Conservation (phyloP, 352 stramenopile species). For the Halophytophthora polymorphica region DNA sequence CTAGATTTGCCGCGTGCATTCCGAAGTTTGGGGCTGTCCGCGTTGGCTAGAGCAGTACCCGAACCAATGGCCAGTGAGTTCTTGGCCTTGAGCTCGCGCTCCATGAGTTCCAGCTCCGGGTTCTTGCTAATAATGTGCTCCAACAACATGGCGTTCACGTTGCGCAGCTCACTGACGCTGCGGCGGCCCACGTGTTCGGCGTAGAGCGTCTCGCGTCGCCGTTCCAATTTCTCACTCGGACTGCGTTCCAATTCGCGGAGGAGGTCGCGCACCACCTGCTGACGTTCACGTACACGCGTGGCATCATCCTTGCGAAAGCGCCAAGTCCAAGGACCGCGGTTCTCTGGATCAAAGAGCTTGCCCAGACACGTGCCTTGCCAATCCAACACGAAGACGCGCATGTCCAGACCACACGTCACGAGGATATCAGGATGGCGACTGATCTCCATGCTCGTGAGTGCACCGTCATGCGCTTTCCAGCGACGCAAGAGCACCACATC, state of each 20-base stretch:
- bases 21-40: conserved; percentile 6
- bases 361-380: conserved; percentile 59
- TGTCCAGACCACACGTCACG: conserved; percentile 60
- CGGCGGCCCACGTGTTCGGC: conserved; percentile 48
- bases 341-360: conserved; percentile 65
- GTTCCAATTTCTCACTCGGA: conserved; percentile 33
- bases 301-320: conserved; percentile 54
- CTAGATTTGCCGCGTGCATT: conserved; percentile 8
- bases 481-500: conserved; percentile 36
- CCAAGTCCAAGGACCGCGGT: conserved; percentile 42
- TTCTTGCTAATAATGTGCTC: conserved; percentile 72
- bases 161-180: conserved; percentile 39
- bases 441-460: conserved; percentile 54
- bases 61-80: conserved; percentile 1
- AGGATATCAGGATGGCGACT: conserved; percentile 59
- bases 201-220: conserved; percentile 41
- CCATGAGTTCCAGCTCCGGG: conserved; percentile 42
- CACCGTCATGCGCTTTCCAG: conserved; percentile 52
- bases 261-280: conserved; percentile 33
- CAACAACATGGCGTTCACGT: conserved; percentile 50
- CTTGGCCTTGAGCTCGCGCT: conserved; percentile 20
- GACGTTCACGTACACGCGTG: conserved; percentile 40
- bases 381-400: conserved; percentile 66
- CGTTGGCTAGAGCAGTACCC: neutral
- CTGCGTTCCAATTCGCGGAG: conserved; percentile 49